phyloP scores from a whole-genome alignment of 2,329 filamentous ascomycete species.

The Epichloe glyceriae region DNA sequence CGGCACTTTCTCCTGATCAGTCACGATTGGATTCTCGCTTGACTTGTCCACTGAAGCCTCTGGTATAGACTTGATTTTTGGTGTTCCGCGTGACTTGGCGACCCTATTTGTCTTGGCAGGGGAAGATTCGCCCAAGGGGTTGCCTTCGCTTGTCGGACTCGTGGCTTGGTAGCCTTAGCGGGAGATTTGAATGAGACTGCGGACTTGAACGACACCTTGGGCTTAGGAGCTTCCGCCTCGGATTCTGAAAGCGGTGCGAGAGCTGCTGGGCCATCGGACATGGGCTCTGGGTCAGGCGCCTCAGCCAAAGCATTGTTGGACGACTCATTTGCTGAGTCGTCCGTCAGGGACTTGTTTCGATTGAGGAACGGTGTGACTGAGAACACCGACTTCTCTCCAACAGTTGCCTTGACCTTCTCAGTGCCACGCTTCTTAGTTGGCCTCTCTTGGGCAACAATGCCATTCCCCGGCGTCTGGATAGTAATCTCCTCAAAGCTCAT shows the following conservation, averaged over 20 bases:
- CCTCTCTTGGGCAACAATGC: constrained; percentile 27
- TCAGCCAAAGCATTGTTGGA: constrained; percentile 11
- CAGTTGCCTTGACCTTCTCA: constrained; percentile 28
- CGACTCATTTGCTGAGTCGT: constrained; percentile 19
- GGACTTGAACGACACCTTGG: constrained; percentile 7
- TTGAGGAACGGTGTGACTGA: constrained; percentile 92
- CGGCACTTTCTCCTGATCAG: constrained; percentile 19
- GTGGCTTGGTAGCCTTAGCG: constrained; percentile 20
- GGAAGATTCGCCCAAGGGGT: constrained; percentile 32
- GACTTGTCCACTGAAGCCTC: constrained; percentile 23
- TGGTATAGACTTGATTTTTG: constrained; percentile 2
- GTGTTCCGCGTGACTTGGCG: constrained; percentile 3
- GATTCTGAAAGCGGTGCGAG: constrained; percentile 6
- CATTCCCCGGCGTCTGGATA: constrained; percentile 33
- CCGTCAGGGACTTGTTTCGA: constrained; percentile 45
- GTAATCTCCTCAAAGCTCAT: constrained; percentile 31
- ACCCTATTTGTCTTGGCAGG: constrained; percentile 32
- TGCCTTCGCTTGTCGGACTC: constrained; percentile 32
- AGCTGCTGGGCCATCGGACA: not conserved
- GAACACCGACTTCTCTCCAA: constrained; percentile 82
- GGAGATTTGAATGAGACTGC: constrained; percentile 4
- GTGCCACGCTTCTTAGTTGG: constrained; percentile 42
- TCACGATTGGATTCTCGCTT: constrained; percentile 22
- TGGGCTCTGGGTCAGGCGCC: constrained; percentile 19
- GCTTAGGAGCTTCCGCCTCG: constrained; percentile 14